Percentiles rank a stretch among this genome's conserved stretches.
Conservation (phyloP, 495 filamentous ascomycete species). For the Aspergillus baeticus region DNA sequence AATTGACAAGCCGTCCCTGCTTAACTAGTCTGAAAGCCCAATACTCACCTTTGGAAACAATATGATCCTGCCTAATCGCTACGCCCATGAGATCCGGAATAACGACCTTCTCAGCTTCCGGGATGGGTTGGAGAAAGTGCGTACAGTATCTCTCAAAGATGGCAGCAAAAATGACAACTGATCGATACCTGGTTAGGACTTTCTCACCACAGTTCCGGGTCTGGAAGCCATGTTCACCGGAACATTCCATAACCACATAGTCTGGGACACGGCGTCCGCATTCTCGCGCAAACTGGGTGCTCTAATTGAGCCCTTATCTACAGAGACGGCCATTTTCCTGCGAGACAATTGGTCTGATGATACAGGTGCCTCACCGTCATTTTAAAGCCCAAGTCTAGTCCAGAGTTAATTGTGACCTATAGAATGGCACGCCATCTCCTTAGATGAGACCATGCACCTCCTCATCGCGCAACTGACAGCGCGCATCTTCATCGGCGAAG, state of each 20-base stretch:
- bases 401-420: background rate
- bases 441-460: conserved; percentile 35
- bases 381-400: background rate
- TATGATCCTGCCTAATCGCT: background rate
- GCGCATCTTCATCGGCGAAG: conserved; percentile 44
- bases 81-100: conserved; percentile 10
- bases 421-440: conserved; percentile 21
- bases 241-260: conserved; percentile 3
- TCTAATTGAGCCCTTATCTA: background rate
- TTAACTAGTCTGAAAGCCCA: background rate
- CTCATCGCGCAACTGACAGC: conserved; percentile 48
- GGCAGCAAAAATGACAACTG: background rate
- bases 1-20: background rate
- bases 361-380: background rate
- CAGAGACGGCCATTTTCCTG: background rate
- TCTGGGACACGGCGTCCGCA: conserved; percentile 5
- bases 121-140: background rate
- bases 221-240: conserved; percentile 1
- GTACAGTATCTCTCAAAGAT: background rate
- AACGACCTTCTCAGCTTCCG: conserved; percentile 1
- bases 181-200: background rate
- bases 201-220: conserved; percentile 1
- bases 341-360: background rate
- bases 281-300: background rate
- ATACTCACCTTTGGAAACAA: conserved; percentile 4